Percentiles rank a stretch among this genome's conserved stretches.
These are phyloP conservation scores for Phytophthora pistaciae DNA, from an alignment of 352 stramenopile genomes.

Conservation along the genomic window DNA sequence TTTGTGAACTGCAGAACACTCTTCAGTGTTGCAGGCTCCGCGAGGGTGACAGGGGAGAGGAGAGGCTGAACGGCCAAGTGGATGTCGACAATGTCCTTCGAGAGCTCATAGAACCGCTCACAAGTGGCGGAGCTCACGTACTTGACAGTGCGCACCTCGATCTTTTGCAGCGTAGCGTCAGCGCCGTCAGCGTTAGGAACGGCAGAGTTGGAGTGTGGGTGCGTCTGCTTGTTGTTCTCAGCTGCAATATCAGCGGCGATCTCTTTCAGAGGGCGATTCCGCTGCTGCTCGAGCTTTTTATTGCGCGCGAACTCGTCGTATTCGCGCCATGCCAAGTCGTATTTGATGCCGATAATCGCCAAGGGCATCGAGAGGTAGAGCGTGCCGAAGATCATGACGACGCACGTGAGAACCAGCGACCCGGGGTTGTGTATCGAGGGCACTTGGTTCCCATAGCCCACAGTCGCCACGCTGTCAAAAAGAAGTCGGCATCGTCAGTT, in stretches of 20 bases:
- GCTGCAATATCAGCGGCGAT: background rate
- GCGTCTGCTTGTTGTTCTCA: background rate
- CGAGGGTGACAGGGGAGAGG: background rate
- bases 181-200: background rate
- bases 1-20: conserved; percentile 35
- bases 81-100: conserved; percentile 31
- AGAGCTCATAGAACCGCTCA: conserved; percentile 51
- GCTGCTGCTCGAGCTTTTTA: conserved; percentile 9
- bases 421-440: conserved; percentile 42
- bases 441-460: conserved; percentile 56
- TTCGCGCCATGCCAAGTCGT: conserved; percentile 42
- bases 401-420: conserved; percentile 34
- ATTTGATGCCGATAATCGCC: conserved; percentile 56
- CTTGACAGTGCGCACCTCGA: conserved; percentile 38
- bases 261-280: background rate
- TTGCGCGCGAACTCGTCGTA: conserved; percentile 17
- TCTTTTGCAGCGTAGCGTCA: conserved; percentile 30
- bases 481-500: background rate
- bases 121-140: conserved; percentile 39
- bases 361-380: conserved; percentile 59
- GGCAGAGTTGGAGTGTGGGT: background rate
- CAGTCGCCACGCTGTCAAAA: conserved; percentile 41
- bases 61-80: conserved; percentile 17
- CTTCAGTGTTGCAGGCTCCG: conserved; percentile 4
- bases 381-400: conserved; percentile 59